A percentile compares a stretch with the other conserved stretches of the same genome.
phyloP scores from a whole-genome alignment of 495 filamentous ascomycete genomes.

The Neurospora sp. region DNA sequence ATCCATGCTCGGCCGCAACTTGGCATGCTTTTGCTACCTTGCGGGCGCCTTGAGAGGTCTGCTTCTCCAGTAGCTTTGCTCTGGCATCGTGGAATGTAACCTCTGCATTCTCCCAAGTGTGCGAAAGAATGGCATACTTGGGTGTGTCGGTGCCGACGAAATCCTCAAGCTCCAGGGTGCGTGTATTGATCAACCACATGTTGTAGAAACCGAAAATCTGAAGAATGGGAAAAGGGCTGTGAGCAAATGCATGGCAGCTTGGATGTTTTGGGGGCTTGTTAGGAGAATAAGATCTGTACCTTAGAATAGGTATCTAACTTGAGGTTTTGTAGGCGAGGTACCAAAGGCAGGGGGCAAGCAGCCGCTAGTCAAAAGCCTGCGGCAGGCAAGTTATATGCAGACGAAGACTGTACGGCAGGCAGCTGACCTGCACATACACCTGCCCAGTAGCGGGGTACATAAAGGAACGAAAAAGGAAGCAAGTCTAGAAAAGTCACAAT shows the following conservation, averaged over 20 bases:
- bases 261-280: not conserved
- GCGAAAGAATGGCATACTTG: conserved; percentile 34
- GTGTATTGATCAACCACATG: conserved; percentile 32
- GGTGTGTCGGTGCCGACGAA: conserved; percentile 21
- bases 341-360: not conserved
- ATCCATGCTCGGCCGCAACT: not conserved
- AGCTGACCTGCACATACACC: not conserved
- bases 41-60: not conserved
- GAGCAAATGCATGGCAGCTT: not conserved
- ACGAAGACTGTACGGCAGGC: not conserved
- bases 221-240: not conserved
- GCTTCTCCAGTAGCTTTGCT: not conserved
- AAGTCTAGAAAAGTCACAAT: not conserved
- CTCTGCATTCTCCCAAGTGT: conserved; percentile 32
- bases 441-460: not conserved
- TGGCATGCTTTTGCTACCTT: conserved; percentile 3
- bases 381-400: not conserved
- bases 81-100: conserved; percentile 12
- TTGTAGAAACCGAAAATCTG: not conserved
- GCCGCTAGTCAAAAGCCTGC: not conserved
- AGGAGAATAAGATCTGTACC: not conserved
- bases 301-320: not conserved
- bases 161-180: conserved; percentile 22
- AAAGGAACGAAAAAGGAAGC: not conserved
- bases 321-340: not conserved